Base-by-base conservation (phyloP, 2,329 filamentous ascomycete genomes). In the Zasmidium citrigriseum region DNA sequence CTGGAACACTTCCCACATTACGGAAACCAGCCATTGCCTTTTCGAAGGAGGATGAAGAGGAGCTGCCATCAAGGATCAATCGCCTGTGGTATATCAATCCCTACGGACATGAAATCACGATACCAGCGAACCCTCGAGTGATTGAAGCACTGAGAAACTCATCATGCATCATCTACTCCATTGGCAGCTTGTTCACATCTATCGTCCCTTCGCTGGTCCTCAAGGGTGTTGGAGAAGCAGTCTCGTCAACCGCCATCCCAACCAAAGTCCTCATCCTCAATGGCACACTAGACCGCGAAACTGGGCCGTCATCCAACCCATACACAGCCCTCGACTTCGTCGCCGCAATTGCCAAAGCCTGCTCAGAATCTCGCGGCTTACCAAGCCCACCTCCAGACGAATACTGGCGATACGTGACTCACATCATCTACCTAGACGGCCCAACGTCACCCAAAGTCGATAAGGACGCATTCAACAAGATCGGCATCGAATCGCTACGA, bases 71-170 rank as follows among this genome's bases (percentile, higher is more conserved):
- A 0, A 83, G 90, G 24, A 96, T 98, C 66, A 81, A 87, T 55
- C 80, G 93, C 2, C 82, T 98, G 27, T 98, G 92, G 91, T 98
- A 98, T 78, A 98, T 98, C 77, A 98, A 97, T 70, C 93, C 93
- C 0, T 98, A 97, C 73, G 93, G 93, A n/a, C 91, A 97, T 72
- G 93, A 97, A 75, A 97, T 98, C 65, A 86, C 88, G 18, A 90
- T 93, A 0, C 83, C 87, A 0, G 89, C 91, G 1, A 98, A 96
- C 68, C 87, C 91, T 0, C 87, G 91, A 52, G 91, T 93, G 0
- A 68, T 96, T 0, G 82, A 86, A 7, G 86, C 91, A 0, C 73
- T 98, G 1, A 77, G 78, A 16, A 76, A 78, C 1, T 83, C 89
- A 0, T 82, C 86, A 56, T 87, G 86, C 1, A 81, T 97, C 9